A percentile compares a stretch with the other conserved stretches of the same genome.
phyloP scores from a whole-genome alignment of 1,139 yeast genomes.

The Blastobotrys apis region DNA sequence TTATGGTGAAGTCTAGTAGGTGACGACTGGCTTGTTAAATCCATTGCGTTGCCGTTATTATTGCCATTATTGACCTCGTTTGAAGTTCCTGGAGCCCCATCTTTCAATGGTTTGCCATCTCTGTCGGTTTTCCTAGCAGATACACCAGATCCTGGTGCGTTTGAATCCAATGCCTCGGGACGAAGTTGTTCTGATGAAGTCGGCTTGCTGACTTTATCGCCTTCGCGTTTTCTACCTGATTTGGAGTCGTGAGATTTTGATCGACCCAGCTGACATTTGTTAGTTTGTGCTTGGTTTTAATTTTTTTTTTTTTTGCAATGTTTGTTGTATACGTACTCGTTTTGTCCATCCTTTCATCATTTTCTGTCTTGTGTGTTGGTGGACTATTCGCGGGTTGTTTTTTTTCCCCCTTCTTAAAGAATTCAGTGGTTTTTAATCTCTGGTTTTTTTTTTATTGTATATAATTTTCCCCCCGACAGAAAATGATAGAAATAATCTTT shows the following conservation, averaged over 20 bases:
- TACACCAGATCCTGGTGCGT: conserved; percentile 2
- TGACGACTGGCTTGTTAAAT: no score
- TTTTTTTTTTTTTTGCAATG: neutral
- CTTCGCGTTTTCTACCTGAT: conserved; percentile 16
- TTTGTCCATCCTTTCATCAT: conserved; percentile 42
- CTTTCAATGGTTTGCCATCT: neutral
- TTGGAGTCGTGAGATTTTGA: conserved; percentile 30
- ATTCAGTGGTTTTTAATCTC: no score
- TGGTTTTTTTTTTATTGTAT: no score
- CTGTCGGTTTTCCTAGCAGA: neutral
- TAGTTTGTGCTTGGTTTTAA: neutral
- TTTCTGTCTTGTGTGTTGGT: conserved; percentile 3
- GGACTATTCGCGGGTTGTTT: no score
- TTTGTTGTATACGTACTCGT: conserved; percentile 22
- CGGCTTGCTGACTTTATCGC: conserved; percentile 18
- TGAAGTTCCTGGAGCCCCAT: neutral
- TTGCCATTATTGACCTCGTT: neutral
- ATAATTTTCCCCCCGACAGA: no score
- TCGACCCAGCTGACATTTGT: conserved; percentile 29
- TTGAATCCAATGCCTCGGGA: conserved; percentile 21
- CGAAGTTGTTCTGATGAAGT: conserved; percentile 22
- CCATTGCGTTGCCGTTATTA: no score
- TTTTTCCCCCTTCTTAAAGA: no score
- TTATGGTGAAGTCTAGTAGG: neutral
- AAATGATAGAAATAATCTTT: no score